phyloP scores from a whole-genome alignment of 2,329 filamentous ascomycete genomes.

The Microdochium bolleyi region DNA sequence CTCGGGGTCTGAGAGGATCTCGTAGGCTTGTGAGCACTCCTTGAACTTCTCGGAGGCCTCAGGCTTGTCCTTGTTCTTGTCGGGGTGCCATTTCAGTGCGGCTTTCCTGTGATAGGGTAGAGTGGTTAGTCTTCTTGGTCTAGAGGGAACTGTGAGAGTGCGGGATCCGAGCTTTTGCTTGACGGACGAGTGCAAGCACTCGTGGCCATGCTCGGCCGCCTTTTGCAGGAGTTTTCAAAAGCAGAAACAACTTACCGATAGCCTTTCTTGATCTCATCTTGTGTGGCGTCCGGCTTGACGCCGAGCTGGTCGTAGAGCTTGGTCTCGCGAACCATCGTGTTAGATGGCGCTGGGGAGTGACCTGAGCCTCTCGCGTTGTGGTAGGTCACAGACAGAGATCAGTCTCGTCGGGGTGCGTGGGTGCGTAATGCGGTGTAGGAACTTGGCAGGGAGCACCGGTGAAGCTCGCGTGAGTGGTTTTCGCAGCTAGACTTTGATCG shows the following conservation, averaged over 20 bases:
- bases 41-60: constrained; percentile 91
- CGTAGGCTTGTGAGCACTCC: constrained; percentile 94
- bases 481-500: too few species aligned
- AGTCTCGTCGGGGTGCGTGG: neutral
- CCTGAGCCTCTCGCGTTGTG: neutral
- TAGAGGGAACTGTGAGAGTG: neutral
- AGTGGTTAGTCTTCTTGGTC: neutral
- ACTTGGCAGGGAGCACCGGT: too few species aligned
- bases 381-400: too few species aligned
- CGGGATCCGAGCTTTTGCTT: neutral
- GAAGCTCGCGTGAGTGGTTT: too few species aligned
- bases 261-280: constrained; percentile 96
- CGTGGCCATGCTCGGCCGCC: neutral
- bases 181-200: neutral
- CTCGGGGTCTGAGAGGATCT: constrained; percentile 94
- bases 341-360: neutral
- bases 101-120: constrained; percentile 53
- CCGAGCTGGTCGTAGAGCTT: constrained; percentile 87
- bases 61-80: constrained; percentile 95
- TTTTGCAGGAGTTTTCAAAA: neutral
- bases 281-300: constrained; percentile 70
- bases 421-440: neutral
- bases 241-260: constrained; percentile 58
- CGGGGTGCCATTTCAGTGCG: constrained; percentile 87
- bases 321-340: constrained; percentile 83